Evolutionary conservation across 2,329 filamentous ascomycete species (phyloP).

Genomic region (Trichoderma gracile): DNA sequence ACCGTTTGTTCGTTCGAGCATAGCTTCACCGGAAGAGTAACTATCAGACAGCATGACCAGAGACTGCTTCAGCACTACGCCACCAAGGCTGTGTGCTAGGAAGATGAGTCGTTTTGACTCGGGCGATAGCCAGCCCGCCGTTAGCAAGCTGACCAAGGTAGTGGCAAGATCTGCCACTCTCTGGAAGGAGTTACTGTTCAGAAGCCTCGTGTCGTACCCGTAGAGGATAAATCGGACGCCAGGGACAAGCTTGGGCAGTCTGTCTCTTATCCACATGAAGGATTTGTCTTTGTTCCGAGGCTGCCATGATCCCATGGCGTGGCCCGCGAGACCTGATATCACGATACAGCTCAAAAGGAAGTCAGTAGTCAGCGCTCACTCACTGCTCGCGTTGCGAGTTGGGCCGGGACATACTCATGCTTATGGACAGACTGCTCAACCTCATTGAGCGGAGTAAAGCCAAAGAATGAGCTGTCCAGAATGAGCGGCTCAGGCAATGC

Average conservation of each 20-base stretch:
- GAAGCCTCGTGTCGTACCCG: conserved; percentile 19
- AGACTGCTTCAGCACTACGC: conserved; percentile 5
- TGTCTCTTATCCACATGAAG: conserved; percentile 26
- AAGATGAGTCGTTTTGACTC: background rate
- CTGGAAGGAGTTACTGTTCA: conserved; percentile 1
- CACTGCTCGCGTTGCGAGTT: too few relatives aligned
- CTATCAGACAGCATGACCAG: conserved; percentile 1
- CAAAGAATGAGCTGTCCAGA: conserved; percentile 7
- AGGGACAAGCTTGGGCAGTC: background rate
- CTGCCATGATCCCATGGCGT: conserved; percentile 27
- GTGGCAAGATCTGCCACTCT: background rate
- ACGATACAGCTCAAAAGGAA: conserved; percentile 26
- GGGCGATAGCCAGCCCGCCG: background rate
- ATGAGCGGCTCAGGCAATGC: background rate
- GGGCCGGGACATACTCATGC: background rate
- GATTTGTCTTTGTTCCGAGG: conserved; percentile 15
- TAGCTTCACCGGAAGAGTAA: background rate
- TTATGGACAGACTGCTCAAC: background rate
- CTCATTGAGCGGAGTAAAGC: conserved; percentile 12
- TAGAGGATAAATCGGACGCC: conserved; percentile 17
- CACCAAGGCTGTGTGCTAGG: conserved; percentile 20
- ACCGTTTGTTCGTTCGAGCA: background rate
- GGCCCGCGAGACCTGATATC: conserved; percentile 22
- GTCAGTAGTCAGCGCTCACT: too few relatives aligned
- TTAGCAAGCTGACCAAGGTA: background rate